Evolutionary conservation across 371 early-diverging fungal genomes (phyloP).

Genomic region (Zancudomyces culisetae): DNA sequence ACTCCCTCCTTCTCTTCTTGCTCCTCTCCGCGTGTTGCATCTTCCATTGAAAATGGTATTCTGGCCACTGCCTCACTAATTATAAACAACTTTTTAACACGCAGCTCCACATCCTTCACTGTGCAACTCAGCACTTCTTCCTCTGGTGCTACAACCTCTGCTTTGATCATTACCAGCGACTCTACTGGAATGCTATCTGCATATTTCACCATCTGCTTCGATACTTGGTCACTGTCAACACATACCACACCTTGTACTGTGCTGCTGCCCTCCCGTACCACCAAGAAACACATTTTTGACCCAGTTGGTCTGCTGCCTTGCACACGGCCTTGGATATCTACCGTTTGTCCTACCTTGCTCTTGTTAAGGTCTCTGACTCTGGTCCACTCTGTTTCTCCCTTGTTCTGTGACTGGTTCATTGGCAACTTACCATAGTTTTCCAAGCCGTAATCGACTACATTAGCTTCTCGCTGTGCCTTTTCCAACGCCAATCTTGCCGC

Average conservation of each 20-base stretch:
- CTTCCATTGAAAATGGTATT: conserved; percentile 92
- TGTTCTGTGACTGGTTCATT: conserved; percentile 65
- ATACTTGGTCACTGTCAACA: conserved; percentile 46
- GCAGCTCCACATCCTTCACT: conserved; percentile 74
- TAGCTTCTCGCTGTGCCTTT: conserved; percentile 60
- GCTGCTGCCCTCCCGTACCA: conserved; percentile 65
- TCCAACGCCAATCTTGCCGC: conserved; percentile 68
- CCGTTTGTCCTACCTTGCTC: conserved; percentile 45
- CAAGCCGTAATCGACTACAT: conserved; percentile 46
- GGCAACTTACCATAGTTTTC: conserved; percentile 77
- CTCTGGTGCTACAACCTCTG: conserved; percentile 47
- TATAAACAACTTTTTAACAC: conserved; percentile 50
- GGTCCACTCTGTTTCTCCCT: conserved; percentile 27
- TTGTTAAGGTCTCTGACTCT: conserved; percentile 33
- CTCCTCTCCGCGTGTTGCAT: conserved; percentile 76
- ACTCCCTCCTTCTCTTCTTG: conserved; percentile 59
- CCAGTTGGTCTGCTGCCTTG: conserved; percentile 78
- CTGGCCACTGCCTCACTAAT: conserved; percentile 58
- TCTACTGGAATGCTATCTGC: conserved; percentile 63
- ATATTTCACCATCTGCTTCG: conserved; percentile 93
- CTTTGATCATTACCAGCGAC: conserved; percentile 76
- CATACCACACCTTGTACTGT: conserved; percentile 78
- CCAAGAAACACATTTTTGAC: conserved; percentile 78
- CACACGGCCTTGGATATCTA: conserved; percentile 74
- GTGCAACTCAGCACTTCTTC: conserved; percentile 85